These are phyloP conservation scores for Solanum sitiens DNA, from an alignment of 257 asterid species.

Conservation along the genomic window DNA sequence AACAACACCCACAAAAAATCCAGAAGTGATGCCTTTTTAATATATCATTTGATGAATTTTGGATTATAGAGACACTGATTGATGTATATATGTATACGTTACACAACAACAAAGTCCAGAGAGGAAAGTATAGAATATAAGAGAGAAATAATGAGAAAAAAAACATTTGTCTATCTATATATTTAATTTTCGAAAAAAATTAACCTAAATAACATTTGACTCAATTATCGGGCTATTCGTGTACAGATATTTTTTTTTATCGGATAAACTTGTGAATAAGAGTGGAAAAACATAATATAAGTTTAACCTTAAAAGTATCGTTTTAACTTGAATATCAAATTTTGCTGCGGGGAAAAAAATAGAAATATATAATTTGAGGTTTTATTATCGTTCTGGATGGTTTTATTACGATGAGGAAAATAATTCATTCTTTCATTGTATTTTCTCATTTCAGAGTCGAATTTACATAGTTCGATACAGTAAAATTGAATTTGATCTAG, in stretches of 20 bases:
- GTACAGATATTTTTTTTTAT: background rate
- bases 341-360: background rate
- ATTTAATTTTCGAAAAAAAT: background rate
- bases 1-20: background rate
- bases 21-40: background rate
- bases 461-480: background rate
- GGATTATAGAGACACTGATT: background rate
- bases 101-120: background rate
- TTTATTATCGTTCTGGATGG: background rate
- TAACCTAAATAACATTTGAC: background rate
- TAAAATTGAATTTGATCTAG: background rate
- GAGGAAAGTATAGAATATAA: background rate
- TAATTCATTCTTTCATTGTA: background rate
- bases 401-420: background rate
- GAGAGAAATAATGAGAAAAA: background rate
- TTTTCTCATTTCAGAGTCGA: background rate
- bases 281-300: background rate
- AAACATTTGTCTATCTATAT: background rate
- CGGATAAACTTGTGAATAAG: background rate
- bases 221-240: background rate
- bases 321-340: background rate
- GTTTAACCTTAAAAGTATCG: too few species aligned
- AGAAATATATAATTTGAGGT: background rate
- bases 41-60: background rate
- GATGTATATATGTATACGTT: background rate